phyloP scores from a whole-genome alignment of 352 stramenopile species.

The Globisporangium middletonii region DNA sequence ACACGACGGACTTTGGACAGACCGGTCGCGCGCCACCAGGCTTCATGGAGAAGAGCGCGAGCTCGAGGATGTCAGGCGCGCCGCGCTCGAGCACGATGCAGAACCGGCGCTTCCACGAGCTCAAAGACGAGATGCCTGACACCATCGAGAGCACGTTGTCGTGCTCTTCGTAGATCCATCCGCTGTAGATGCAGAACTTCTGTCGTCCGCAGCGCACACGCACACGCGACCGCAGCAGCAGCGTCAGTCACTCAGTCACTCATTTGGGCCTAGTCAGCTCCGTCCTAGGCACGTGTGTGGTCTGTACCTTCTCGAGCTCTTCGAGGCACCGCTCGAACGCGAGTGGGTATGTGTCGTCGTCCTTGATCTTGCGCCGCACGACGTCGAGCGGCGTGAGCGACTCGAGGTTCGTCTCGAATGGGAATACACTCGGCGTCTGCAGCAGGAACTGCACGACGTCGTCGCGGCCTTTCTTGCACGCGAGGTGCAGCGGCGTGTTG shows the following conservation, averaged over 20 bases:
- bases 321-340: conserved; percentile 46
- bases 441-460: conserved; percentile 44
- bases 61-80: conserved; percentile 48
- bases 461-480: conserved; percentile 33
- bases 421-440: conserved; percentile 24
- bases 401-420: conserved; percentile 39
- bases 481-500: conserved; percentile 51
- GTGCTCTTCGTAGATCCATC: conserved; percentile 57
- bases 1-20: conserved; percentile 47
- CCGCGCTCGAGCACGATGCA: conserved; percentile 70
- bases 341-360: conserved; percentile 18
- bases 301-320: conserved; percentile 40
- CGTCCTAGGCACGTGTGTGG: too few species aligned
- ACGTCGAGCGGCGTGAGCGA: conserved; percentile 44
- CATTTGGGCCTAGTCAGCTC: too few species aligned
- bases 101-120: conserved; percentile 52
- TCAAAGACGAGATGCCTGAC: conserved; percentile 49
- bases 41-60: conserved; percentile 64
- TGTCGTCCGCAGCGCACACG: conserved; percentile 3
- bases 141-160: conserved; percentile 60
- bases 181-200: conserved; percentile 51
- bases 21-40: conserved; percentile 35
- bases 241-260: conserved; percentile 1
- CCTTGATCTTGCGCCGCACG: conserved; percentile 24
- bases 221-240: not conserved